Evolutionary conservation across 257 asterid species (phyloP).

Genomic region (Jaltomata sinuosa): DNA sequence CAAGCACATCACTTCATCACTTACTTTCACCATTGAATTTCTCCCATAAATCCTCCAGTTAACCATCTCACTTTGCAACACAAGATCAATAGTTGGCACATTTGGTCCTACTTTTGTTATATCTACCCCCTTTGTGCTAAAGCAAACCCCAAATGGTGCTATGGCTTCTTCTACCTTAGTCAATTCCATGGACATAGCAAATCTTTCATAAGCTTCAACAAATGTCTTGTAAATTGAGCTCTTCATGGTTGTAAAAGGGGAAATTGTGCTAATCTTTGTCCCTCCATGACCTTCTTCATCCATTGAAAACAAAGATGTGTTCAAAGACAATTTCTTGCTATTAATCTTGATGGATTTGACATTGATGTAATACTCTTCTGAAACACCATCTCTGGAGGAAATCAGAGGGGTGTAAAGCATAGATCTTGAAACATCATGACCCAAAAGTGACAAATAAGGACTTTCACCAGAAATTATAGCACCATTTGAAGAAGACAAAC

Average conservation of each 20-base stretch:
- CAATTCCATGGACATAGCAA: conserved; percentile 40
- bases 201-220: conserved; percentile 31
- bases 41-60: conserved; percentile 58
- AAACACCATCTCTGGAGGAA: conserved; percentile 9
- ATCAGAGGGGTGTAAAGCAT: conserved; percentile 55
- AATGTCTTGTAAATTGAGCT: conserved; percentile 33
- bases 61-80: conserved; percentile 86
- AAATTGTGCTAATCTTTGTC: conserved; percentile 38
- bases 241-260: conserved; percentile 57
- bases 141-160: conserved; percentile 71
- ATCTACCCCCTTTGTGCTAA: conserved; percentile 28
- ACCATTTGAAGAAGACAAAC: conserved; percentile 54
- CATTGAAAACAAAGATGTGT: conserved; percentile 8
- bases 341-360: conserved; percentile 52
- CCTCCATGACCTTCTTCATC: conserved; percentile 26
- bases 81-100: conserved; percentile 56
- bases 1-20: conserved; percentile 64
- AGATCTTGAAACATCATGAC: conserved; percentile 26
- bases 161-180: conserved; percentile 29
- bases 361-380: conserved; percentile 38
- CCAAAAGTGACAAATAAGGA: conserved; percentile 15
- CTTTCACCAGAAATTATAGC: conserved; percentile 55
- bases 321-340: conserved; percentile 24
- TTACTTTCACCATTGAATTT: conserved; percentile 54
- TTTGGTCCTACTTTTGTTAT: conserved; percentile 14